These are phyloP conservation scores for Umbilicaria muhlenbergii DNA, from an alignment of 495 filamentous ascomycete genomes.

Conservation along the genomic window DNA sequence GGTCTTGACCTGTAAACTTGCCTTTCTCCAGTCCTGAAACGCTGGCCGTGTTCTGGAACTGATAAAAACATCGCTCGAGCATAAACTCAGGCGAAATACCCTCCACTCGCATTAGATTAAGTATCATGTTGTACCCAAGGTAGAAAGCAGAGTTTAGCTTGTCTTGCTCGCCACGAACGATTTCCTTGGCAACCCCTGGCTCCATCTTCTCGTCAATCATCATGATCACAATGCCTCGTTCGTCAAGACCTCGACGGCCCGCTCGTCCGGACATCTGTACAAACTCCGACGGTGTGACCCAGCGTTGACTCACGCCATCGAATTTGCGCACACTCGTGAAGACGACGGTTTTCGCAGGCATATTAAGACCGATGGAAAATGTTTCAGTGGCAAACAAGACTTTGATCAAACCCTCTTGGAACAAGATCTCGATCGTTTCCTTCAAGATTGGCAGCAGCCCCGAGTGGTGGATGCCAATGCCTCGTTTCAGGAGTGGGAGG, in stretches of 20 bases:
- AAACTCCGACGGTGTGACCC: slow-evolving; percentile 90
- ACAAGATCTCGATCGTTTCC: slow-evolving; percentile 96
- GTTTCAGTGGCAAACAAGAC: slow-evolving; percentile 96
- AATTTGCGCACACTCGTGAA: slow-evolving; percentile 94
- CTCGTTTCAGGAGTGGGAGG: slow-evolving; percentile 72
- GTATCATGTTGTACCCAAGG: slow-evolving; percentile 97
- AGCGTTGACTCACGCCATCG: slow-evolving; percentile 67
- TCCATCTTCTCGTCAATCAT: slow-evolving; percentile 97
- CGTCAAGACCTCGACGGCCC: slow-evolving; percentile 90
- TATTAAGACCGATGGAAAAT: slow-evolving; percentile 96
- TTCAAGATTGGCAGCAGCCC: slow-evolving; percentile 91
- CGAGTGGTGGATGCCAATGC: slow-evolving; percentile 94
- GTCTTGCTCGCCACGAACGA: slow-evolving; percentile 92
- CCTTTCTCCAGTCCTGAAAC: slow-evolving; percentile 64
- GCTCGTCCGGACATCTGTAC: slow-evolving; percentile 97
- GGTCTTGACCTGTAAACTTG: slow-evolving; percentile 11
- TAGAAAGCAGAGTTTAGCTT: slow-evolving; percentile 95
- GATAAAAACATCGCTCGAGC: slow-evolving; percentile 91
- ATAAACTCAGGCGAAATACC: slow-evolving; percentile 94
- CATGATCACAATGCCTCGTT: slow-evolving; percentile 98
- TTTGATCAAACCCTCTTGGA: slow-evolving; percentile 96
- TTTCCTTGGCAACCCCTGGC: slow-evolving; percentile 78
- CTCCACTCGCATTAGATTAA: slow-evolving; percentile 90
- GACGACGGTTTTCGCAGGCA: slow-evolving; percentile 97
- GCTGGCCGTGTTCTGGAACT: slow-evolving; percentile 87